phyloP scores from a whole-genome alignment of 768 basidiomycete genomes.

The Russula abietina region DNA sequence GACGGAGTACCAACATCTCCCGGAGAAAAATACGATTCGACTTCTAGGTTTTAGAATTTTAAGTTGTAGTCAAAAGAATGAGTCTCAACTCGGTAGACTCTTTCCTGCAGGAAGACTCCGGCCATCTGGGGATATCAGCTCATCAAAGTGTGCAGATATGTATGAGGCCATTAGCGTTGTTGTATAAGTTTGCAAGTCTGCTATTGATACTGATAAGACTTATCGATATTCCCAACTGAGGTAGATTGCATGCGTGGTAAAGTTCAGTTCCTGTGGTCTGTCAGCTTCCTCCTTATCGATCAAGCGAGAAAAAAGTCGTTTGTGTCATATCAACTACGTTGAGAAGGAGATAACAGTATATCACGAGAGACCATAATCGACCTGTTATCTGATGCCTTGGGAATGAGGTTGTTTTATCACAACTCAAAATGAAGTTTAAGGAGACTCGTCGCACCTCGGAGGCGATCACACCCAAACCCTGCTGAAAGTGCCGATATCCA shows the following conservation, averaged over 20 bases:
- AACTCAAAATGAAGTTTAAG: background rate
- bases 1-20: background rate
- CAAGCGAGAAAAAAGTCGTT: background rate
- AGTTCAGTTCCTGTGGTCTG: background rate
- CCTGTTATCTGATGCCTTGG: background rate
- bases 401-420: background rate
- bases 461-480: background rate
- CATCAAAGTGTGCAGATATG: background rate
- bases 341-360: background rate
- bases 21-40: background rate
- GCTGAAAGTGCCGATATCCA: background rate
- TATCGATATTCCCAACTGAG: conserved; percentile 11
- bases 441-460: conserved; percentile 2
- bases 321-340: background rate
- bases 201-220: background rate
- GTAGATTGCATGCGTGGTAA: background rate
- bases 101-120: conserved; percentile 3
- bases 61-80: background rate
- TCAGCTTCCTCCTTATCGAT: conserved; percentile 19
- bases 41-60: conserved; percentile 20
- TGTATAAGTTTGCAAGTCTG: background rate
- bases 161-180: background rate
- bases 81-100: background rate
- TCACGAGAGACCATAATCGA: background rate
- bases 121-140: background rate